A percentile compares a stretch with the other conserved stretches of the same genome.
Evolutionary conservation across 169 alveolate species (phyloP).

Genomic region (Plasmodium relictum): DNA sequence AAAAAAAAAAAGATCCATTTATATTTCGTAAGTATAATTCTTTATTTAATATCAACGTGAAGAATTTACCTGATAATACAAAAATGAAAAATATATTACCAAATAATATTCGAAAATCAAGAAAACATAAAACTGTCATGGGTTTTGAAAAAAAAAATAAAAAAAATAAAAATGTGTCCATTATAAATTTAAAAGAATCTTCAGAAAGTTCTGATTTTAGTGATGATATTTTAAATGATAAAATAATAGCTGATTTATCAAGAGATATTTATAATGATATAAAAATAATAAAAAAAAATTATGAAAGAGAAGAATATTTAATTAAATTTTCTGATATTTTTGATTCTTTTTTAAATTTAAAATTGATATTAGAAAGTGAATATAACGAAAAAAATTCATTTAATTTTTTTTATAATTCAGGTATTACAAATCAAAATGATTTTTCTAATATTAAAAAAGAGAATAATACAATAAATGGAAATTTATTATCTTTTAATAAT

Average conservation of each 20-base stretch:
- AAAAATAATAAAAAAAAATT: conserved; percentile 38
- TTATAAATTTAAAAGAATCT: neutral
- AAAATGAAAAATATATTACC: neutral
- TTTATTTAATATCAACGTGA: conserved; percentile 33
- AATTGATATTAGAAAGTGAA: conserved; percentile 26
- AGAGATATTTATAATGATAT: conserved; percentile 66
- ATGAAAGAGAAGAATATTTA: conserved; percentile 65
- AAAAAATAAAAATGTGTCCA: conserved; percentile 8
- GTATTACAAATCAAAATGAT: neutral
- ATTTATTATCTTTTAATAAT: neutral
- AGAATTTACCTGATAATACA: conserved; percentile 20
- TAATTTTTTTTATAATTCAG: neutral
- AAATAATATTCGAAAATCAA: conserved; percentile 11
- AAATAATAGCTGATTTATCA: conserved; percentile 66
- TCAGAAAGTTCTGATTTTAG: conserved; percentile 21
- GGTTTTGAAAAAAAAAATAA: conserved; percentile 57
- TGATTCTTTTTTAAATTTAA: conserved; percentile 57
- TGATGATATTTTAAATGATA: conserved; percentile 36
- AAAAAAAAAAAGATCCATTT: neutral
- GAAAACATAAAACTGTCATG: conserved; percentile 72
- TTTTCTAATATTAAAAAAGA: neutral
- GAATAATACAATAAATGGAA: neutral
- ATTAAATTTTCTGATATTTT: conserved; percentile 53
- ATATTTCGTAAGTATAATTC: conserved; percentile 49
- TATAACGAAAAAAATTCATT: neutral